Conservation (phyloP, 2,329 filamentous ascomycete genomes). For the Ophiostoma sp. region DNA sequence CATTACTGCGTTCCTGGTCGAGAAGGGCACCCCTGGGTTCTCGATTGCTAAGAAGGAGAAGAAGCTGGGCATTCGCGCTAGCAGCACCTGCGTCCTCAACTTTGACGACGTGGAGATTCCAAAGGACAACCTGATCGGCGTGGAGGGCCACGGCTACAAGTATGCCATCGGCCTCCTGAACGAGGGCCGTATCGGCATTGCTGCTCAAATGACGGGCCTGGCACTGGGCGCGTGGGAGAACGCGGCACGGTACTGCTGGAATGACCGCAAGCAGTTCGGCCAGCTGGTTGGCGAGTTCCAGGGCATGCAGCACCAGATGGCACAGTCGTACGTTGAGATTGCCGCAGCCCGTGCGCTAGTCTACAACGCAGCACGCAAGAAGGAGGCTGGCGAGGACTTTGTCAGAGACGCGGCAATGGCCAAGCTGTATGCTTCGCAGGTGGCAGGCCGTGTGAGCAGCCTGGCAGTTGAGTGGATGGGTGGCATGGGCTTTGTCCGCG, state of each 20-base stretch:
- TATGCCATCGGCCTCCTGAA: slow-evolving; percentile 93
- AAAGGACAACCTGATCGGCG: slow-evolving; percentile 78
- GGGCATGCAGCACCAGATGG: slow-evolving; percentile 98
- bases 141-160: slow-evolving; percentile 92
- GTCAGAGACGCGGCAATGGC: slow-evolving; percentile 97
- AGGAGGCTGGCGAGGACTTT: slow-evolving; percentile 95
- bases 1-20: slow-evolving; percentile 91
- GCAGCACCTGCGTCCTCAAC: slow-evolving; percentile 93
- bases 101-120: slow-evolving; percentile 95
- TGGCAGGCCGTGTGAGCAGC: slow-evolving; percentile 79
- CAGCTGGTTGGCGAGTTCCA: slow-evolving; percentile 93
- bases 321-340: slow-evolving; percentile 93
- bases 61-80: slow-evolving; percentile 95
- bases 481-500: slow-evolving; percentile 96
- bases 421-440: slow-evolving; percentile 89
- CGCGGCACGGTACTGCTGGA: slow-evolving; percentile 91
- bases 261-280: slow-evolving; percentile 96
- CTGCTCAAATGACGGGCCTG: slow-evolving; percentile 96
- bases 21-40: slow-evolving; percentile 85
- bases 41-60: slow-evolving; percentile 99
- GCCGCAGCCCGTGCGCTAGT: slow-evolving; percentile 84
- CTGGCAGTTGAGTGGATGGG: slow-evolving; percentile 98
- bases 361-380: slow-evolving; percentile 94
- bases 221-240: slow-evolving; percentile 94
- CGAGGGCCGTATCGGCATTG: slow-evolving; percentile 95